These are phyloP conservation scores for Sclerotinia minor DNA, from an alignment of 2,329 filamentous ascomycete genomes.

Conservation along the genomic window DNA sequence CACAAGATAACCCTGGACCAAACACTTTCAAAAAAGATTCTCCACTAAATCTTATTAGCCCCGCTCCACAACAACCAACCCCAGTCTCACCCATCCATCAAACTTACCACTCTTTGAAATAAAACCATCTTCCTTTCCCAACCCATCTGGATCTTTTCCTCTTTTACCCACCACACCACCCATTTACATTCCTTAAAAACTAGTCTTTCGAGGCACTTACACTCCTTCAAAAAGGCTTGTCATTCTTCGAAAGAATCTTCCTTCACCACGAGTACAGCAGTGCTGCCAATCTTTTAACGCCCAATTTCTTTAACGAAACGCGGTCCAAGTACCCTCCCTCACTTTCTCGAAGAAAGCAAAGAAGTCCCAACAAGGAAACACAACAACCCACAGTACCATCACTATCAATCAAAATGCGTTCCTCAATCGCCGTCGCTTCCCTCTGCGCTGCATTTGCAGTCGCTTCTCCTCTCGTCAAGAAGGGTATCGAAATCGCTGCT, in stretches of 20 bases:
- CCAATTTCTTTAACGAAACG: constrained; percentile 23
- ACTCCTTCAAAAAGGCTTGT: constrained; percentile 31
- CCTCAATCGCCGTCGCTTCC: constrained; percentile 43
- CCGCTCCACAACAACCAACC: constrained; percentile 15
- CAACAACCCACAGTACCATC: neutral
- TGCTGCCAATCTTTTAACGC: constrained; percentile 35
- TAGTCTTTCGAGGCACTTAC: constrained; percentile 35
- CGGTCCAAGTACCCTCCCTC: constrained; percentile 28
- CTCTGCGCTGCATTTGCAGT: constrained; percentile 42
- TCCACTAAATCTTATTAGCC: constrained; percentile 17
- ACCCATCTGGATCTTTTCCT: neutral
- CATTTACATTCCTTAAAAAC: constrained; percentile 26
- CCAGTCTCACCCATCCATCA: constrained; percentile 14
- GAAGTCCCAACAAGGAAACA: constrained; percentile 21
- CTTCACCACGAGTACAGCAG: constrained; percentile 38
- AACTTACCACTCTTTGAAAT: constrained; percentile 15
- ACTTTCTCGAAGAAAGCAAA: constrained; percentile 36
- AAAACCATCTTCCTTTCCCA: constrained; percentile 23
- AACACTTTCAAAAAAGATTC: constrained; percentile 8
- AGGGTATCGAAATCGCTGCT: constrained; percentile 22
- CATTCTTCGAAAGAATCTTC: constrained; percentile 36
- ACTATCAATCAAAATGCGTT: constrained; percentile 44
- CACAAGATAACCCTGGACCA: constrained; percentile 12
- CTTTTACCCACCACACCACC: constrained; percentile 16
- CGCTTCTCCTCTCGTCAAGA: constrained; percentile 41